phyloP scores from a whole-genome alignment of 371 early-diverging fungal species.

The Mucor piriformis region DNA sequence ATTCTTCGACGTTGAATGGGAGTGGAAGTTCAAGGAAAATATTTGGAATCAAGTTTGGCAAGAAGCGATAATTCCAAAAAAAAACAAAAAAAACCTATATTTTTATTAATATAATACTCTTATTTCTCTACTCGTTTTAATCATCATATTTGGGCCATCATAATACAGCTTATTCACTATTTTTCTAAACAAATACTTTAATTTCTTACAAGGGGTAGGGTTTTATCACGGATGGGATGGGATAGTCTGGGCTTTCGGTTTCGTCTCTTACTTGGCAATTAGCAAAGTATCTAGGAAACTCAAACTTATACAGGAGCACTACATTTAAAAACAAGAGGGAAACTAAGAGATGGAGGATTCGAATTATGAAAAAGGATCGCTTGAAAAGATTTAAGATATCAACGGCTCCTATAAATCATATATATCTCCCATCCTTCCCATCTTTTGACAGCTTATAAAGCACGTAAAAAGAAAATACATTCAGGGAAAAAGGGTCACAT shows the following conservation, averaged over 20 bases:
- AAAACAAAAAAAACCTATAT: too few relatives aligned
- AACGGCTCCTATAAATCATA: not conserved
- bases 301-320: too few relatives aligned
- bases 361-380: not conserved
- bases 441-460: conserved; percentile 16
- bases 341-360: not conserved
- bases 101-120: not conserved
- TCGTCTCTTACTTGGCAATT: too few relatives aligned
- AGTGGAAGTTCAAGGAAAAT: conserved; percentile 28
- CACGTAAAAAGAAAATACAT: conserved; percentile 1
- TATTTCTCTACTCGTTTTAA: conserved; percentile 5
- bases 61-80: conserved; percentile 35
- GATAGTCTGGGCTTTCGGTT: too few relatives aligned
- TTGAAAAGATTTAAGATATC: not conserved
- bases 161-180: too few relatives aligned
- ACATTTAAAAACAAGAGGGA: not conserved
- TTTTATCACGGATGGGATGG: too few relatives aligned
- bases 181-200: too few relatives aligned
- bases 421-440: not conserved
- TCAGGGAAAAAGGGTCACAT: not conserved
- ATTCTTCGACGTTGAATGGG: conserved; percentile 26
- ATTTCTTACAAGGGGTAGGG: too few relatives aligned
- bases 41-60: conserved; percentile 42
- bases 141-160: not conserved
- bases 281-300: too few relatives aligned